Percentiles rank a stretch among this genome's conserved stretches.
Evolutionary conservation across 306 rosid genomes (phyloP).

Genomic region (Cyclanthera cordifolia): DNA sequence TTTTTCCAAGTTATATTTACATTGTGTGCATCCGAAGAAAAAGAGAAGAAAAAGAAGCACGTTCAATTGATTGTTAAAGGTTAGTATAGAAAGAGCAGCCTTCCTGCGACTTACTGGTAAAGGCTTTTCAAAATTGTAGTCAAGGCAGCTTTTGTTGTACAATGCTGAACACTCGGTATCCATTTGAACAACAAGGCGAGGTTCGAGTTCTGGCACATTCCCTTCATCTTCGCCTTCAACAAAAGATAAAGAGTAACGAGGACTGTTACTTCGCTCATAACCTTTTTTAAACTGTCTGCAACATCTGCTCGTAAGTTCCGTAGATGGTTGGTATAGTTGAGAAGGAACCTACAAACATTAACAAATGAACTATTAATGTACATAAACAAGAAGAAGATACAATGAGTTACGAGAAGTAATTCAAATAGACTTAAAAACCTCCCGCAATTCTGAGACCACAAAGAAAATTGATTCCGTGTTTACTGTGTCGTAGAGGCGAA

Average conservation of each 20-base stretch:
- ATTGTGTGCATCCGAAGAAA: background rate
- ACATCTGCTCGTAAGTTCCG: slow-evolving; percentile 42
- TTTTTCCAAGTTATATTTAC: background rate
- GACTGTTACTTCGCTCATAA: slow-evolving; percentile 44
- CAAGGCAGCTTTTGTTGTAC: slow-evolving; percentile 70
- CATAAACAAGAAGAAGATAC: background rate
- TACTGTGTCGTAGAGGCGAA: slow-evolving; percentile 67
- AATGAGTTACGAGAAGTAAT: background rate
- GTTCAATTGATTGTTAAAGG: background rate
- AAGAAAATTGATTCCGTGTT: slow-evolving; percentile 50
- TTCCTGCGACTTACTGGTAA: slow-evolving; percentile 38
- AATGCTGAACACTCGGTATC: slow-evolving; percentile 75
- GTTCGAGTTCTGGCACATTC: slow-evolving; percentile 30
- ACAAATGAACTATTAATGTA: background rate
- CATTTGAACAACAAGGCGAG: slow-evolving; percentile 72
- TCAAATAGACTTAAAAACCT: slow-evolving; percentile 23
- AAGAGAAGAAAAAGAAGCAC: too few species aligned
- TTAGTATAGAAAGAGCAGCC: background rate
- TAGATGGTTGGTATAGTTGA: slow-evolving; percentile 51
- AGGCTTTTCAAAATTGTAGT: slow-evolving; percentile 65
- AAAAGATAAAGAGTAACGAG: slow-evolving; percentile 60
- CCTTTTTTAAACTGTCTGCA: slow-evolving; percentile 72
- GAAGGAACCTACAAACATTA: slow-evolving; percentile 41
- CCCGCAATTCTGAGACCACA: slow-evolving; percentile 66
- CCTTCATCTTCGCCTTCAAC: slow-evolving; percentile 29